phyloP scores from a whole-genome alignment of 257 asterid species.

The Rhazya stricta region DNA sequence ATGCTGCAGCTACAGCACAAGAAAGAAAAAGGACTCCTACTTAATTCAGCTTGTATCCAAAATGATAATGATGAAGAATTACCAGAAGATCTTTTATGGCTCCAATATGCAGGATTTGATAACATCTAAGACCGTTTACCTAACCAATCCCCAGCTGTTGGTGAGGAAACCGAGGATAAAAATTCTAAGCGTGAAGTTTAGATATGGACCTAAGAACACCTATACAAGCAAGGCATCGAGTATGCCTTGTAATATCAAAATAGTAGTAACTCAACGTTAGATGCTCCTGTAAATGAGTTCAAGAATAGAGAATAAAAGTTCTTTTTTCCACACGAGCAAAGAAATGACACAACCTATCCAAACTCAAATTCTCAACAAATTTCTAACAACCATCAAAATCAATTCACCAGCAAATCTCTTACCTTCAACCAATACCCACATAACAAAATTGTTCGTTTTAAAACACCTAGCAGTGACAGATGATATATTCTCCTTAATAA shows the following conservation, averaged over 20 bases:
- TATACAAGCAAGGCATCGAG: neutral
- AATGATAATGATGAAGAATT: neutral
- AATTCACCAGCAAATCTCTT: neutral
- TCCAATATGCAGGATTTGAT: neutral
- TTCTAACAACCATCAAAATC: slow-evolving; percentile 6
- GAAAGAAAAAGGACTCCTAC: neutral
- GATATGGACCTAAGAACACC: neutral
- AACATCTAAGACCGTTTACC: neutral
- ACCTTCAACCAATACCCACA: neutral
- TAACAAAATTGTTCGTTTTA: neutral
- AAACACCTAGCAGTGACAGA: too few species aligned
- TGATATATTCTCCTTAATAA: too few species aligned
- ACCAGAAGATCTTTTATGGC: neutral
- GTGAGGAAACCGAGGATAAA: neutral
- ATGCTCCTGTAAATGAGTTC: neutral
- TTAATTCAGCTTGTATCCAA: neutral
- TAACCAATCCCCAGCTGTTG: neutral
- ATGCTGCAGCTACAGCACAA: neutral
- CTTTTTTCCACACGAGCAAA: neutral
- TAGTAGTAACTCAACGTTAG: neutral
- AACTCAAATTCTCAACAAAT: slow-evolving; percentile 6
- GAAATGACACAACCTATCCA: neutral
- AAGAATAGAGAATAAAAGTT: neutral
- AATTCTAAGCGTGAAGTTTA: neutral
- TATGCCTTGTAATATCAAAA: neutral